phyloP scores from a whole-genome alignment of 352 stramenopile species.

The Elongisporangium senticosum region DNA sequence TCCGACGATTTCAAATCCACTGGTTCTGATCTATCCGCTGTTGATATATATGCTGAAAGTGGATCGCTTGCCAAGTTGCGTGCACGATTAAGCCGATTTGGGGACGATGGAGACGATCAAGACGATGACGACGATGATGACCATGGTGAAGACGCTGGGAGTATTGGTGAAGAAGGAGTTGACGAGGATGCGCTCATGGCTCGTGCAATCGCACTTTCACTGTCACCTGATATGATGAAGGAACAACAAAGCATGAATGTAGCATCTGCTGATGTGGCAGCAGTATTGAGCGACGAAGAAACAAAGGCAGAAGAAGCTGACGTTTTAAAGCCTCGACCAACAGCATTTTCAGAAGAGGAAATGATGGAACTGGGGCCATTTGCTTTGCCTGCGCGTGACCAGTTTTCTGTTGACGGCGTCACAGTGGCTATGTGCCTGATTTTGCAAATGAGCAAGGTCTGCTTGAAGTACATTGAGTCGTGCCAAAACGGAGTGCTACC shows the following conservation, averaged over 20 bases:
- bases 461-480: constrained; percentile 68
- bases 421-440: constrained; percentile 53
- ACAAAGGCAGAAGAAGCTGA: constrained; percentile 6
- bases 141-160: constrained; percentile 36
- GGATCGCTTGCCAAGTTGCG: constrained; percentile 57
- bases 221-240: constrained; percentile 78
- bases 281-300: neutral
- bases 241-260: constrained; percentile 29
- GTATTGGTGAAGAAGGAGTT: constrained; percentile 56
- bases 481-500: constrained; percentile 61
- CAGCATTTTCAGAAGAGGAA: constrained; percentile 63
- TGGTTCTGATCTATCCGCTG: neutral
- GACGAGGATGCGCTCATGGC: constrained; percentile 89
- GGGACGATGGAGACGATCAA: constrained; percentile 43
- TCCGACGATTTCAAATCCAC: neutral
- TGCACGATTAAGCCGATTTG: constrained; percentile 62
- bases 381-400: constrained; percentile 27
- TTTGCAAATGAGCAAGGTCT: constrained; percentile 58
- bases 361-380: constrained; percentile 66
- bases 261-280: constrained; percentile 4
- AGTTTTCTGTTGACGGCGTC: constrained; percentile 37
- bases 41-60: constrained; percentile 44
- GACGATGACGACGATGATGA: constrained; percentile 55
- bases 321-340: constrained; percentile 35
- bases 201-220: constrained; percentile 79